phyloP scores from a whole-genome alignment of 164 flowering plant genomes.

The Kingdonia uniflora region DNA sequence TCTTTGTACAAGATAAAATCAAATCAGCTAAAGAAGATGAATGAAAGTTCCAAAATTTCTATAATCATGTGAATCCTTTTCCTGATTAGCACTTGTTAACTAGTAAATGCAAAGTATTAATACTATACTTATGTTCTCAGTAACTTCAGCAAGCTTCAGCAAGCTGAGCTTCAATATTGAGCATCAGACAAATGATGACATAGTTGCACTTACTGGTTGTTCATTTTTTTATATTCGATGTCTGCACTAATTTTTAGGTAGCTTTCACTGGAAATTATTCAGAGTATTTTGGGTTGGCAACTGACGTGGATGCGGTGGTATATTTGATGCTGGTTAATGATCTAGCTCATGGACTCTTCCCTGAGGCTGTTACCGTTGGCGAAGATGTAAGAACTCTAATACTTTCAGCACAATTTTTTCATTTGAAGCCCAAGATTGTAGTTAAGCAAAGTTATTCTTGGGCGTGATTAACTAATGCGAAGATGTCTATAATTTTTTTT shows the following conservation, averaged over 20 bases:
- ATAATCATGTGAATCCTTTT: too few species aligned
- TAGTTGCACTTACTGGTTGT: neutral
- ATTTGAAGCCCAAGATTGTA: too few species aligned
- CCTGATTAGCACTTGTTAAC: too few species aligned
- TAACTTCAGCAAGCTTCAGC: too few species aligned
- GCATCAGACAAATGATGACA: too few species aligned
- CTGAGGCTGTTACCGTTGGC: constrained; percentile 82
- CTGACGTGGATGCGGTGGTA: constrained; percentile 93
- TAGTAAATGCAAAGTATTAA: too few species aligned
- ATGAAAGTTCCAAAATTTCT: too few species aligned
- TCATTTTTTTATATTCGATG: neutral
- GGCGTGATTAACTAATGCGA: too few species aligned
- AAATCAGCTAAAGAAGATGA: neutral
- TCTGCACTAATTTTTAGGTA: constrained; percentile 36
- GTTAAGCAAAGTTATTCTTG: too few species aligned
- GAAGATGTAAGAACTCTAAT: constrained; percentile 72
- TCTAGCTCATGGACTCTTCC: constrained; percentile 85
- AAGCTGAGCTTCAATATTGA: too few species aligned
- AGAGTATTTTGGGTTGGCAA: constrained; percentile 89
- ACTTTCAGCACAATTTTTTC: constrained; percentile 1
- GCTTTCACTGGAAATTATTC: constrained; percentile 87
- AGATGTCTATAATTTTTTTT: too few species aligned
- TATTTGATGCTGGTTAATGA: constrained; percentile 98
- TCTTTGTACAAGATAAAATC: neutral
- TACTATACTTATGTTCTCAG: too few species aligned